Conservation (phyloP, 305 asterid genomes). For the Fraxinus baroniana region DNA sequence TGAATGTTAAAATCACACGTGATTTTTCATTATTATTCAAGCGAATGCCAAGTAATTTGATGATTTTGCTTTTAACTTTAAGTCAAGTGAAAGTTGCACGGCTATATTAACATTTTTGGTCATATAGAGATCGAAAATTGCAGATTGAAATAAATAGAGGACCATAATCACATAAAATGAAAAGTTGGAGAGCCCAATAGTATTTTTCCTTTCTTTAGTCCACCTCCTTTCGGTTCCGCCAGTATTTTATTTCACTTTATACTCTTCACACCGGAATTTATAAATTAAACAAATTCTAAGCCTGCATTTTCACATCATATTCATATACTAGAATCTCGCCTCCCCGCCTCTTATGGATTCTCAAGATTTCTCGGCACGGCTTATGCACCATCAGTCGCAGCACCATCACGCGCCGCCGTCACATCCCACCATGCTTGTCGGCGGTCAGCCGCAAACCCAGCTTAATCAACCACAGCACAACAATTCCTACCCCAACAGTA, state of each 20-base stretch:
- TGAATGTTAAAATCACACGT: not conserved
- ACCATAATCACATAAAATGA: not conserved
- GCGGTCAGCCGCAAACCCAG: constrained; percentile 31
- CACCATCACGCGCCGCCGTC: constrained; percentile 21
- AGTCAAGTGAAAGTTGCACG: not conserved
- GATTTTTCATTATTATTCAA: not conserved
- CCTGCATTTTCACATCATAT: not conserved
- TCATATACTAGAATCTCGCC: not conserved
- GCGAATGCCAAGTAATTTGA: not conserved
- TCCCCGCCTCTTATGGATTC: constrained; percentile 44
- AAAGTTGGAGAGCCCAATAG: not conserved
- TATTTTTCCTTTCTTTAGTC: not conserved
- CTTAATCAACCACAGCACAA: constrained; percentile 21
- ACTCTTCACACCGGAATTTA: not conserved
- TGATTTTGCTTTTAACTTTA: not conserved
- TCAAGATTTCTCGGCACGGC: constrained; percentile 50
- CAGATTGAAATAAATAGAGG: not conserved
- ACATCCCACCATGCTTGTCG: constrained; percentile 26
- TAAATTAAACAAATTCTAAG: not conserved
- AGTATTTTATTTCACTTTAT: not conserved
- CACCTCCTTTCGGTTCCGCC: not conserved
- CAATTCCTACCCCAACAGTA: constrained; percentile 7
- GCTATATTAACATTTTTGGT: not conserved
- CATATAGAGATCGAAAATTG: not conserved
- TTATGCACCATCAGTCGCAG: constrained; percentile 39